Conservation (phyloP, 345 rosid species). For the Stellera chamaejasme region DNA sequence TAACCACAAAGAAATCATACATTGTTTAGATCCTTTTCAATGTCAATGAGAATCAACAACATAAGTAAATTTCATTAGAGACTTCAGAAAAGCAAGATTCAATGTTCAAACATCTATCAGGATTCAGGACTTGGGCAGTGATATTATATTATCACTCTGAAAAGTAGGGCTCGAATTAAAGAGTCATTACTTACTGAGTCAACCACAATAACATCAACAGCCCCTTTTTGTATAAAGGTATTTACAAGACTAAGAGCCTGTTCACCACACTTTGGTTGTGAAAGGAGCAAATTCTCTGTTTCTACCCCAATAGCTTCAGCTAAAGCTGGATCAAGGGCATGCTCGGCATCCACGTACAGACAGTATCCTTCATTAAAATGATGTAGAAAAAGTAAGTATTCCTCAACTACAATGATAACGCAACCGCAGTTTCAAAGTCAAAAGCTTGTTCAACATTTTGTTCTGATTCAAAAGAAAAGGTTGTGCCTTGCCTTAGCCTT, state of each 20-base stretch:
- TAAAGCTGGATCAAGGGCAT: conserved; percentile 89
- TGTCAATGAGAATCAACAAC: no score
- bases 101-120: no score
- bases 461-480: not conserved
- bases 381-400: conserved; percentile 9
- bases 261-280: conserved; percentile 98
- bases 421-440: not conserved
- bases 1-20: no score
- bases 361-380: conserved; percentile 53
- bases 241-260: conserved; percentile 97
- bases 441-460: not conserved
- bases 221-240: conserved; percentile 85
- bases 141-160: not conserved
- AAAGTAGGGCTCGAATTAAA: conserved; percentile 8
- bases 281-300: conserved; percentile 85
- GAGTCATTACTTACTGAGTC: conserved; percentile 77
- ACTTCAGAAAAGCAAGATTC: no score
- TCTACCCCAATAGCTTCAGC: conserved; percentile 87
- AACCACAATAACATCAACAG: conserved; percentile 92
- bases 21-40: no score
- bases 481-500: no score
- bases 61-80: no score
- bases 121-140: no score
- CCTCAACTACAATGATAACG: no score
- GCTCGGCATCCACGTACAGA: conserved; percentile 96